phyloP scores from a whole-genome alignment of 2,329 filamentous ascomycete genomes.

The Fonsecaea monophora region DNA sequence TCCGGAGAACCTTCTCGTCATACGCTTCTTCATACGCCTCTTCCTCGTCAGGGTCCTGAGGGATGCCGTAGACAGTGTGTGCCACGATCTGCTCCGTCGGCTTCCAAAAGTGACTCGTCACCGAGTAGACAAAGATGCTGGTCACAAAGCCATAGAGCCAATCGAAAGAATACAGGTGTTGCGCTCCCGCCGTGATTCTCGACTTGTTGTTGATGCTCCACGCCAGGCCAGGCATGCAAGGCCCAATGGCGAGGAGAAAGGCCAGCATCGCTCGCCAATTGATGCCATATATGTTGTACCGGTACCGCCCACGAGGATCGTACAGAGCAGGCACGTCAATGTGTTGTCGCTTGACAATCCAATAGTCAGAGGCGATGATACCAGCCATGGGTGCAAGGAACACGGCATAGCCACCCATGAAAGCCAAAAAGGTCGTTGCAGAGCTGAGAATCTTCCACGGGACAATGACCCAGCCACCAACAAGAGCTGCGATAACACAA shows the following conservation, averaged over 20 bases:
- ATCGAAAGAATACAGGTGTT: constrained; percentile 68
- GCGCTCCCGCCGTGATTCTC: constrained; percentile 51
- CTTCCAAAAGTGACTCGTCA: constrained; percentile 33
- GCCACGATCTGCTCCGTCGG: constrained; percentile 27
- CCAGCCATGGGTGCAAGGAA: constrained; percentile 42
- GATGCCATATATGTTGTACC: constrained; percentile 59
- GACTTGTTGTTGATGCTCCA: constrained; percentile 58
- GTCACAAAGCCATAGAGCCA: constrained; percentile 68
- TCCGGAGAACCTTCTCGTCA: constrained; percentile 32
- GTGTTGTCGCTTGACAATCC: constrained; percentile 36
- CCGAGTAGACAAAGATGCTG: constrained; percentile 63
- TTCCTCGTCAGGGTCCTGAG: constrained; percentile 24
- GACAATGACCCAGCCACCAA: constrained; percentile 53
- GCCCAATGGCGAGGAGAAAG: constrained; percentile 31
- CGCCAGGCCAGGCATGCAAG: constrained; percentile 59
- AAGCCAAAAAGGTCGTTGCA: constrained; percentile 50
- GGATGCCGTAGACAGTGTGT: constrained; percentile 35
- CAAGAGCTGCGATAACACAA: constrained; percentile 47
- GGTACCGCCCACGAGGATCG: constrained; percentile 35
- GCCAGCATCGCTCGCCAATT: constrained; percentile 55
- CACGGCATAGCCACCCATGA: constrained; percentile 46
- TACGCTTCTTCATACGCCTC: constrained; percentile 33
- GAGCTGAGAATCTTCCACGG: constrained; percentile 57
- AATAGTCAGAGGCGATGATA: constrained; percentile 41
- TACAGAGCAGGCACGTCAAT: constrained; percentile 38